These are phyloP conservation scores for Cadophora sp. DNA, from an alignment of 2,329 filamentous ascomycete genomes.

Conservation along the genomic window DNA sequence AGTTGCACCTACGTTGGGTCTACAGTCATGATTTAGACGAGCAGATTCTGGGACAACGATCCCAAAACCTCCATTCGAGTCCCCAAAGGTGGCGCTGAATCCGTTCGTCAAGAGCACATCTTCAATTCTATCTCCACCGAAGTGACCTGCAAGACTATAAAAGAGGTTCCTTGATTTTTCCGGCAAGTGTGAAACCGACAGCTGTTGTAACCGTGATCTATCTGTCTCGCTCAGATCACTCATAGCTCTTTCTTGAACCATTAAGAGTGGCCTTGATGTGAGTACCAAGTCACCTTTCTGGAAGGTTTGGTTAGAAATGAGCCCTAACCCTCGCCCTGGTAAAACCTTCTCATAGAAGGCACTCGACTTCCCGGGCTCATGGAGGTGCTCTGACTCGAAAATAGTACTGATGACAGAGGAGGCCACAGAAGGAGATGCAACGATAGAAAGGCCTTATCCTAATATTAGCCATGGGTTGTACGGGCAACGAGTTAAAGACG, in stretches of 20 bases:
- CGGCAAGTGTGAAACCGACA: not conserved
- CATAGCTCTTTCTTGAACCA: constrained; percentile 22
- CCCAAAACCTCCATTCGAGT: constrained; percentile 13
- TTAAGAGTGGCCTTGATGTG: constrained; percentile 21
- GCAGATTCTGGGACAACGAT: constrained; percentile 30
- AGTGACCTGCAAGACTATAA: constrained; percentile 23
- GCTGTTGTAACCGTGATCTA: not conserved
- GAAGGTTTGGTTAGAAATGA: constrained; percentile 24
- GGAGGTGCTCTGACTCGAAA: no score
- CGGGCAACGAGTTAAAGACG: no score
- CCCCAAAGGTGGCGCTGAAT: constrained; percentile 24
- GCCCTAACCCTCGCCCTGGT: constrained; percentile 24
- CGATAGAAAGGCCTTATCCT: not conserved
- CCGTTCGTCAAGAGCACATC: constrained; percentile 28
- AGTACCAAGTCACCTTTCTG: constrained; percentile 26
- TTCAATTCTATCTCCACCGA: constrained; percentile 23
- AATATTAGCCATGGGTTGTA: not conserved
- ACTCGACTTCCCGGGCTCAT: not conserved
- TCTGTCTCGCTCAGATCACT: not conserved
- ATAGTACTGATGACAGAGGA: not conserved
- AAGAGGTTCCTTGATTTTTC: constrained; percentile 6
- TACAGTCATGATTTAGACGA: constrained; percentile 31
- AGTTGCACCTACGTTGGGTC: constrained; percentile 23
- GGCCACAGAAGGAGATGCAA: constrained; percentile 1
- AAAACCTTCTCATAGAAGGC: constrained; percentile 11